A percentile compares a stretch with the other conserved stretches of the same genome.
These are phyloP conservation scores for Neofusicoccum sp. DNA, from an alignment of 2,329 filamentous ascomycete species.

Conservation along the genomic window DNA sequence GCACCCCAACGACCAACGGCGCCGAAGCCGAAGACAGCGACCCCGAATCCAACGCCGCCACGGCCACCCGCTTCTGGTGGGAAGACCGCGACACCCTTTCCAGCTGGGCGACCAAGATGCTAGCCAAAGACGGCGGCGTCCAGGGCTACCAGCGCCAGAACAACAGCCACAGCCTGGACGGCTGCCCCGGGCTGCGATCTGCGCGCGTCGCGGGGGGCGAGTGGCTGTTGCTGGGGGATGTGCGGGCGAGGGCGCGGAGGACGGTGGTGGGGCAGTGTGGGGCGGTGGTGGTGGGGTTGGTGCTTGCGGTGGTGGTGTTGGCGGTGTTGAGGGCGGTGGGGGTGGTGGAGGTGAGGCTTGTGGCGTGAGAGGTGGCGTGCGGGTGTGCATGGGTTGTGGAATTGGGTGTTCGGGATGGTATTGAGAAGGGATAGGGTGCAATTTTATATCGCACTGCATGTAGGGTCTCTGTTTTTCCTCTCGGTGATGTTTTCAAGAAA, in stretches of 20 bases:
- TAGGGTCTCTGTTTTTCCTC: no score
- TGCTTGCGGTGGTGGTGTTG: constrained; percentile 18
- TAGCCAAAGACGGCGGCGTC: constrained; percentile 49
- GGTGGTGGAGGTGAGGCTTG: neutral
- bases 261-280: constrained; percentile 26
- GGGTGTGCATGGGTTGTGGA: neutral
- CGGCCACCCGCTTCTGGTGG: constrained; percentile 15
- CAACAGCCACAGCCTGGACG: constrained; percentile 62
- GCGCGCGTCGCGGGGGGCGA: constrained; percentile 54
- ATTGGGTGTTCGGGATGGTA: no score
- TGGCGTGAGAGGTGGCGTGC: neutral
- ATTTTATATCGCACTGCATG: no score
- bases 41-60: constrained; percentile 25
- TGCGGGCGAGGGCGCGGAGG: constrained; percentile 1
- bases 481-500: no score
- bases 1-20: constrained; percentile 28
- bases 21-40: constrained; percentile 26
- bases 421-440: no score
- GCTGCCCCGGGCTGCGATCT: constrained; percentile 58
- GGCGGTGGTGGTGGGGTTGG: constrained; percentile 27
- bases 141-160: constrained; percentile 59
- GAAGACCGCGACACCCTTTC: constrained; percentile 60
- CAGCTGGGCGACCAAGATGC: constrained; percentile 53
- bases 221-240: constrained; percentile 49
- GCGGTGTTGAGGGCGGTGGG: neutral